Evolutionary conservation across 1,139 yeast species (phyloP).

Genomic region (Martiniozyma asiatica): DNA sequence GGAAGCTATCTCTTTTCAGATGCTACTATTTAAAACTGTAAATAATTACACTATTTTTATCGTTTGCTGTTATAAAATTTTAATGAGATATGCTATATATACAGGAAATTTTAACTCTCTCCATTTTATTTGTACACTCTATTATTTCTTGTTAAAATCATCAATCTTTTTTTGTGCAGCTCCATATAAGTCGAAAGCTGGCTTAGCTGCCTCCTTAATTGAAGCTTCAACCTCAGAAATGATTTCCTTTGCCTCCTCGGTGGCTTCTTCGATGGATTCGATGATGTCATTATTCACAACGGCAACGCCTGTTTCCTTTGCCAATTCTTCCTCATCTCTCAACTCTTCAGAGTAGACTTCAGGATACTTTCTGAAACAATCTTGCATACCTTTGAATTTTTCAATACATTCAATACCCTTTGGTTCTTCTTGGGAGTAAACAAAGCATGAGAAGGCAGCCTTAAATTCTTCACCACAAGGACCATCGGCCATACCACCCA

Average conservation of each 20-base stretch:
- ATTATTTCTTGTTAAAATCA: slow-evolving; percentile 10
- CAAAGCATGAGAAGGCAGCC: slow-evolving; percentile 91
- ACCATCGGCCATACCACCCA: slow-evolving; percentile 98
- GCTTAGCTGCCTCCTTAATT: slow-evolving; percentile 2
- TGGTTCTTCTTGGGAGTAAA: slow-evolving; percentile 90
- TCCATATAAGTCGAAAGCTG: slow-evolving; percentile 10
- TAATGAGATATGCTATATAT: too few relatives aligned
- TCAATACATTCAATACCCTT: slow-evolving; percentile 95
- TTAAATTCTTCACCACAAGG: slow-evolving; percentile 98
- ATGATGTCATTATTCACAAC: slow-evolving; percentile 12
- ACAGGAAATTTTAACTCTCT: too few relatives aligned
- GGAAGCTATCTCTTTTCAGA: not conserved
- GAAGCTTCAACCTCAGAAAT: slow-evolving; percentile 10
- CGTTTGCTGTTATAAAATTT: too few relatives aligned
- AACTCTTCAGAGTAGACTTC: slow-evolving; percentile 90
- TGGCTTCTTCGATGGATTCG: slow-evolving; percentile 13
- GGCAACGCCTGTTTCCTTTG: slow-evolving; percentile 11
- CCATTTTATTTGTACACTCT: too few relatives aligned
- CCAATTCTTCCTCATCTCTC: slow-evolving; percentile 54
- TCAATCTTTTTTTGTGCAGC: slow-evolving; percentile 13
- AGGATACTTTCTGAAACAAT: slow-evolving; percentile 87
- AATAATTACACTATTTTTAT: too few relatives aligned
- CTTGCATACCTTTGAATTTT: slow-evolving; percentile 86
- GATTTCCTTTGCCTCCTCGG: slow-evolving; percentile 19
- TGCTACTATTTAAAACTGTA: too few relatives aligned